Evolutionary conservation across 371 early-diverging fungal genomes (phyloP).

Genomic region (Paraphysoderma sedebokerense): DNA sequence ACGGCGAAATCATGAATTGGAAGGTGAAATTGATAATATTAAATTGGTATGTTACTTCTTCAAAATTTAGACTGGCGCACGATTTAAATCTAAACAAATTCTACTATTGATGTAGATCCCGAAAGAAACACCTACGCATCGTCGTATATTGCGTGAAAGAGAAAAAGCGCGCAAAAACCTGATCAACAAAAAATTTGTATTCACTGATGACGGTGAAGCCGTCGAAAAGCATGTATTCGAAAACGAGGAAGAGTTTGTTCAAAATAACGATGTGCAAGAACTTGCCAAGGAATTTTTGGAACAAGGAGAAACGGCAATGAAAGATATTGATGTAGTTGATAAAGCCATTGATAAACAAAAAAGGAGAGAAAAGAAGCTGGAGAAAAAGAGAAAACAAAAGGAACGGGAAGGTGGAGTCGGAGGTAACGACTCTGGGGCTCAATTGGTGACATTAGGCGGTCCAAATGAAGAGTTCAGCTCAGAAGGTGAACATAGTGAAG

Average conservation of each 20-base stretch:
- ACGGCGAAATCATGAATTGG: constrained; percentile 50
- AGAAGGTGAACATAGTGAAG: no score
- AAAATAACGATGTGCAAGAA: constrained; percentile 41
- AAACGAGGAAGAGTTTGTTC: constrained; percentile 56
- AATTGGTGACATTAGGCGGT: no score
- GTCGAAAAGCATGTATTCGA: constrained; percentile 57
- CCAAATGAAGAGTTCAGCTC: no score
- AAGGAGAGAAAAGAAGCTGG: constrained; percentile 46
- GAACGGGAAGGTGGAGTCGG: constrained; percentile 8
- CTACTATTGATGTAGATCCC: no score
- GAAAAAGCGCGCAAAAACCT: constrained; percentile 39
- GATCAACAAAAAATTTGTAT: constrained; percentile 53
- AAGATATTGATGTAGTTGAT: constrained; percentile 52
- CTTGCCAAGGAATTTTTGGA: constrained; percentile 48
- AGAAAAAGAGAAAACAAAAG: constrained; percentile 43
- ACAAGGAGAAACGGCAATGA: constrained; percentile 37
- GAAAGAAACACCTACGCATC: constrained; percentile 13
- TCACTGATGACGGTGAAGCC: constrained; percentile 85
- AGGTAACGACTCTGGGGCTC: no score
- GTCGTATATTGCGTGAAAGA: constrained; percentile 8
- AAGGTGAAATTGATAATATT: constrained; percentile 20
- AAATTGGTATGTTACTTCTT: no score
- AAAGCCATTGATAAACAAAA: constrained; percentile 47
- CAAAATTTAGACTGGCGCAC: no score
- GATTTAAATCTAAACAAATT: no score